A percentile compares a stretch with the other conserved stretches of the same genome.
phyloP scores from a whole-genome alignment of 2,329 filamentous ascomycete species.

The Fusarium albidum region DNA sequence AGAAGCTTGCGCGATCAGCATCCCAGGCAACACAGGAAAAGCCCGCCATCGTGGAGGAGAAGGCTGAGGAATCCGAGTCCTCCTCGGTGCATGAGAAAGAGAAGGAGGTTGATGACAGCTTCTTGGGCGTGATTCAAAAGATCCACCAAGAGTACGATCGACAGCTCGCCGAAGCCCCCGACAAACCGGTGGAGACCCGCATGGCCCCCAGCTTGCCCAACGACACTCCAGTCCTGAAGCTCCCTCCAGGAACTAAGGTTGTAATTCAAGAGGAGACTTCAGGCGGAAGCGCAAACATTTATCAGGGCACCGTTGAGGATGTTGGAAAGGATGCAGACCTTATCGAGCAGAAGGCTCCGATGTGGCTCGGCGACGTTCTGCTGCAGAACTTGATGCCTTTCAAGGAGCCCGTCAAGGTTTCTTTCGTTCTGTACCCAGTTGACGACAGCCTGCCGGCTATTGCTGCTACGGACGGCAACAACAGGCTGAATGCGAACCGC shows the following conservation, averaged over 20 bases:
- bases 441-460: slow-evolving; percentile 75
- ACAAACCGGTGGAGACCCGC: slow-evolving; percentile 64
- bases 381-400: slow-evolving; percentile 81
- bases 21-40: slow-evolving; percentile 71
- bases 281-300: slow-evolving; percentile 82
- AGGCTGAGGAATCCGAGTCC: slow-evolving; percentile 72
- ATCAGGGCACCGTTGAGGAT: slow-evolving; percentile 84
- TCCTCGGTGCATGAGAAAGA: slow-evolving; percentile 74
- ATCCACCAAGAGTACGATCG: slow-evolving; percentile 79
- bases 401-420: slow-evolving; percentile 97
- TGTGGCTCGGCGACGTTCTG: slow-evolving; percentile 91
- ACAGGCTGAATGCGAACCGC: slow-evolving; percentile 92
- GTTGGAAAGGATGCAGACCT: slow-evolving; percentile 80
- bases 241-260: slow-evolving; percentile 71
- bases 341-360: slow-evolving; percentile 85
- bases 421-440: slow-evolving; percentile 86
- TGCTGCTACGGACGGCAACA: slow-evolving; percentile 79
- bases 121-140: slow-evolving; percentile 75
- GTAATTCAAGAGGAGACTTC: slow-evolving; percentile 74
- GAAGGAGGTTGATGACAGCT: slow-evolving; percentile 78
- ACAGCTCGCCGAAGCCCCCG: slow-evolving; percentile 63
- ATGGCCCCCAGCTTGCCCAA: slow-evolving; percentile 74
- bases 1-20: slow-evolving; percentile 79
- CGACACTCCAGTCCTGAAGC: slow-evolving; percentile 80
- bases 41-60: slow-evolving; percentile 77